phyloP scores from a whole-genome alignment of 306 rosid genomes.

The Herpetospermum pedunculosum region DNA sequence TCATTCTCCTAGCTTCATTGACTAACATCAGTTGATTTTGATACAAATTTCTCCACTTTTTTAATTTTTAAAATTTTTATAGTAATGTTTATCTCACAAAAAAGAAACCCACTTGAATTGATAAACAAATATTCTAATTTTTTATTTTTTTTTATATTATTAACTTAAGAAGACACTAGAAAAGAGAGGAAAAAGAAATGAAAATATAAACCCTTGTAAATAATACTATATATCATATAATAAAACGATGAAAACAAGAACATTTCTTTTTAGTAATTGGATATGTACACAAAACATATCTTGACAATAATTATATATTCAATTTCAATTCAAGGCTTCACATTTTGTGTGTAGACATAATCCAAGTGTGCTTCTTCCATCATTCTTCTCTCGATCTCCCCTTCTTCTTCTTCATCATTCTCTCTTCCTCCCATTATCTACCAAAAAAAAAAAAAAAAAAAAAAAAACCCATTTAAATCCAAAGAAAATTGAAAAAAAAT shows the following conservation, averaged over 20 bases:
- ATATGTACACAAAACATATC: constrained; percentile 3
- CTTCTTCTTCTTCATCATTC: constrained; percentile 18
- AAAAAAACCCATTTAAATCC: neutral
- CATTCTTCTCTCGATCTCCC: constrained; percentile 48
- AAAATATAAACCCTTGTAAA: neutral
- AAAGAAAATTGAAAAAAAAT: neutral
- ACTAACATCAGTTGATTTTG: neutral
- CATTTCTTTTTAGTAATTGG: neutral
- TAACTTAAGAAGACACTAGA: neutral
- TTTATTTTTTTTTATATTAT: no score
- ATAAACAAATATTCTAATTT: no score
- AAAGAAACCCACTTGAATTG: neutral
- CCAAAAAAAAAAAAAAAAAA: neutral
- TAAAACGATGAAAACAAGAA: neutral
- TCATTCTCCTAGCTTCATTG: neutral
- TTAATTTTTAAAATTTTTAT: no score
- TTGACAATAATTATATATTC: neutral
- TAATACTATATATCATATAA: neutral
- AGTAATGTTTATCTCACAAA: neutral
- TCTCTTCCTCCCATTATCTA: constrained; percentile 27
- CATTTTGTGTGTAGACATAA: constrained; percentile 69
- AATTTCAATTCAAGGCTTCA: constrained; percentile 24
- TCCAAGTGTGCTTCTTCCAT: constrained; percentile 67
- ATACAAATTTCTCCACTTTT: no score
- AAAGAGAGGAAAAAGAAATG: neutral